These are phyloP conservation scores for Cyberlindnera veronae DNA, from an alignment of 805 yeast species.

Conservation along the genomic window DNA sequence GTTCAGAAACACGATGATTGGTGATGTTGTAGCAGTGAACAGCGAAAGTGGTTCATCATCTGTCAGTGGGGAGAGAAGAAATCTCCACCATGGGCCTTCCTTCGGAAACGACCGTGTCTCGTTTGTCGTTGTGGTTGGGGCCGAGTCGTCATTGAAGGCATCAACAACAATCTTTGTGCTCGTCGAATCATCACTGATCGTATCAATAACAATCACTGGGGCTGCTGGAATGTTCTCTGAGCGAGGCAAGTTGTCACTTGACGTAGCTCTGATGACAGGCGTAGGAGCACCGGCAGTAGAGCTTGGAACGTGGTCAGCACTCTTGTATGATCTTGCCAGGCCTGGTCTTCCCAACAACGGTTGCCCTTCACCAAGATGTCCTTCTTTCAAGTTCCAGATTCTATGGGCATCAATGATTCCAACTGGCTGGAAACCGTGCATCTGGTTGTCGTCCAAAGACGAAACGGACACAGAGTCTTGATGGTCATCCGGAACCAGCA, in stretches of 20 bases:
- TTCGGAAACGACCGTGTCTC: neutral
- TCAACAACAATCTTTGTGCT: no score
- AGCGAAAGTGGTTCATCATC: constrained; percentile 6
- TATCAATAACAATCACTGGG: constrained; percentile 1
- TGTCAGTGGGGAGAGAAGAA: constrained; percentile 6
- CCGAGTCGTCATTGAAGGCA: neutral
- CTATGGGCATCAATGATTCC: constrained; percentile 39
- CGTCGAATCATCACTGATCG: no score
- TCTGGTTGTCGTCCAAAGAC: constrained; percentile 22
- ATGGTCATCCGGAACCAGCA: neutral
- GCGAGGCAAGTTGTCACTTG: constrained; percentile 5
- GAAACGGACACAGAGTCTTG: constrained; percentile 4
- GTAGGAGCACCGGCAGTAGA: neutral
- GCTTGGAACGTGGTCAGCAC: constrained; percentile 1
- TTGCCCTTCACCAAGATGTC: neutral
- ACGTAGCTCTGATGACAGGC: neutral
- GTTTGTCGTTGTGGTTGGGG: constrained; percentile 8
- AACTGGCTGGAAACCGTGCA: constrained; percentile 27
- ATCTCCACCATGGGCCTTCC: constrained; percentile 6
- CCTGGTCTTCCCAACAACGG: constrained; percentile 2
- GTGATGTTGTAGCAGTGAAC: constrained; percentile 1
- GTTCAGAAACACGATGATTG: constrained; percentile 12
- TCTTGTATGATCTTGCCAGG: constrained; percentile 2
- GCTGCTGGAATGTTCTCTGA: neutral
- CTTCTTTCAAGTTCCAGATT: constrained; percentile 22